Conservation (phyloP, 352 stramenopile genomes). For the Globisporangium nagaii region DNA sequence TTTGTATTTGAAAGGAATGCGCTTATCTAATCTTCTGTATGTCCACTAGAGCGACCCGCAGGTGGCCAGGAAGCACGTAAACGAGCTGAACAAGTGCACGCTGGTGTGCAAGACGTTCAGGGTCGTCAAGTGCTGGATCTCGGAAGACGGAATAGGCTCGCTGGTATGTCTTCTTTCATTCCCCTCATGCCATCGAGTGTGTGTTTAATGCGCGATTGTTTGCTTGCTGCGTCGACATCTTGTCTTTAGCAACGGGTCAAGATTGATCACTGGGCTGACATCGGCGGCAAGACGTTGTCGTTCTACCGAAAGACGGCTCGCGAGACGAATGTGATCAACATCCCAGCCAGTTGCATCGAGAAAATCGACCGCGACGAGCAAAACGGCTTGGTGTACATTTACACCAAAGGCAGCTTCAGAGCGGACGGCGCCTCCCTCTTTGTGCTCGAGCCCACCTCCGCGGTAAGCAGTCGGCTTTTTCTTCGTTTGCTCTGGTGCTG, state of each 20-base stretch:
- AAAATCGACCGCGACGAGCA: slow-evolving; percentile 28
- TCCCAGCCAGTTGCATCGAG: slow-evolving; percentile 44
- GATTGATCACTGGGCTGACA: slow-evolving; percentile 51
- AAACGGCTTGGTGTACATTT: slow-evolving; percentile 16
- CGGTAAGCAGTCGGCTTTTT: neutral
- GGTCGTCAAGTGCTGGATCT: slow-evolving; percentile 30
- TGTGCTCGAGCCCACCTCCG: slow-evolving; percentile 5
- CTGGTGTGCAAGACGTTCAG: slow-evolving; percentile 17
- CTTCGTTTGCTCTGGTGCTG: no score
- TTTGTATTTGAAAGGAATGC: no score
- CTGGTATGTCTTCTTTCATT: slow-evolving; percentile 20
- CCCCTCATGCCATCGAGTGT: no score
- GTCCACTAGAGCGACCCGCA: slow-evolving; percentile 10
- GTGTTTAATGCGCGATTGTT: no score
- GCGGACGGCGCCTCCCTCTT: slow-evolving; percentile 8
- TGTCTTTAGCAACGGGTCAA: slow-evolving; percentile 23
- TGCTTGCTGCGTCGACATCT: no score
- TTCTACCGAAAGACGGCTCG: slow-evolving; percentile 42
- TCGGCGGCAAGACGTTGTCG: slow-evolving; percentile 33
- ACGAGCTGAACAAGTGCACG: slow-evolving; percentile 20
- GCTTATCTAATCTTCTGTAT: no score
- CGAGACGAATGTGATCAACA: slow-evolving; percentile 45
- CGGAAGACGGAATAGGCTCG: slow-evolving; percentile 7
- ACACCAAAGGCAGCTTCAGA: slow-evolving; percentile 9
- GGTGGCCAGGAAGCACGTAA: slow-evolving; percentile 17